Evolutionary conservation across 2,329 filamentous ascomycete genomes (phyloP), one percentile per base, ranked within the genome.

Genomic region (Aspergillus sp.): DNA sequence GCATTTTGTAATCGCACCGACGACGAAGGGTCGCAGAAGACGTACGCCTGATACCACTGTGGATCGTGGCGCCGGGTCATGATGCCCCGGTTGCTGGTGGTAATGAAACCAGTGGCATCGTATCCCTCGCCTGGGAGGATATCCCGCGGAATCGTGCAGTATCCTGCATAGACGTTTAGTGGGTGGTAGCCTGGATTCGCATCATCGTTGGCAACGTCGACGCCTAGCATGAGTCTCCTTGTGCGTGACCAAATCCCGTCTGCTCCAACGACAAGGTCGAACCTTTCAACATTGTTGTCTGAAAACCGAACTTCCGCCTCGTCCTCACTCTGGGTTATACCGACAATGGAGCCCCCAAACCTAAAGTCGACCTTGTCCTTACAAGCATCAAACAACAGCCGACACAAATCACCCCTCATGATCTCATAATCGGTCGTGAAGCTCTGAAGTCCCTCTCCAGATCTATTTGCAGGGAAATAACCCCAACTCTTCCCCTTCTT

Each of bases 351-450:
- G 0, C 57, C 66, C 6, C 71, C 74, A 48, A 78, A 77, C 2
- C 66, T 24, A 55, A 74, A 75, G 17, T 64, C 62, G 0, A 64
- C 65, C 0, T 59, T 41, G 2, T 67, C 60, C 39, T 68, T 65
- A 4, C 57, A 61, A 4, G 58, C 56, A 22, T 71, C 66, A 45
- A 80, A 75, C 0, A 85, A 56, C 2, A 85, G 62, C 1, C 63
- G 65, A 12, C 76, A 79, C 30, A 86, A 61, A 53, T 84, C 80
- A 0, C 80, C 82, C 8, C 83, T 72, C 75, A 85, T 79, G 48
- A 86, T 84, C 68, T 85, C 83, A 39, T 77, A 79, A 20, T 85
- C 82, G 0, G 72, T 75, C 0, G 80, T 80, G 22, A 82, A 72
- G 19, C 66, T 70, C 46, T 77, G 72, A 7, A 61, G 27, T 2